Evolutionary conservation across 306 rosid genomes (phyloP), one percentile per base, ranked within the genome.

Genomic region (Quercus berberidifolia): DNA sequence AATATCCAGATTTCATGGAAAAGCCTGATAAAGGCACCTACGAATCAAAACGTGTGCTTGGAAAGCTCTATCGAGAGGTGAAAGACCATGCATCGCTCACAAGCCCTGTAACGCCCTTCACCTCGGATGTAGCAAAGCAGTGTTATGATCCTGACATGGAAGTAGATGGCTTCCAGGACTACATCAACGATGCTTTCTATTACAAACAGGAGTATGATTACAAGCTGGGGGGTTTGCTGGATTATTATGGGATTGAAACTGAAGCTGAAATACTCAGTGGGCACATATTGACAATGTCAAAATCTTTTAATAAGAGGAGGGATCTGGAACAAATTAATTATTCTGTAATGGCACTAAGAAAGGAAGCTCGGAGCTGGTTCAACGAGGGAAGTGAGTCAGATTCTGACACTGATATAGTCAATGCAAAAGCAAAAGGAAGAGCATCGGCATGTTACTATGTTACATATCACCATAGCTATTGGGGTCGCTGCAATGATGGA

Each of bases 221-320:
- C 80, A 92, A 83, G 70, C 69, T 94, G 80, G 80, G 86, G 19
- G 89, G 81, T 79, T 81, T 94, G 26, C 86, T 94, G 94, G 91
- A 88, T 20, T 89, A 85, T 83, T 92, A 90, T 79, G 96, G 96
- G 57, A 87, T 94, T 78, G 85, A 84, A 69, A 89, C 94, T 15
- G 98, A 94, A 81, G 92, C 92, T 18, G 97, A 90, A 80, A 87
- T 94, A 69, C 71, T 94, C 0, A 84, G 96, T 55, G 97, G 97
- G 54, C 87, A 81, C 59, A 76, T 88, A 14, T 78, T 93, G 83
- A 85, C 63, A 60, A 79, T 85, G 91, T 84, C 87, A 1, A 90
- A 88, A 21, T 82, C 81, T 35, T 91, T 89, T 75, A 76, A 83
- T 11, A 91, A 73, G 69, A 87, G 68, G 80, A 84, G 81, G 68